phyloP scores from a whole-genome alignment of 257 asterid species.

The Fraxinus americana region DNA sequence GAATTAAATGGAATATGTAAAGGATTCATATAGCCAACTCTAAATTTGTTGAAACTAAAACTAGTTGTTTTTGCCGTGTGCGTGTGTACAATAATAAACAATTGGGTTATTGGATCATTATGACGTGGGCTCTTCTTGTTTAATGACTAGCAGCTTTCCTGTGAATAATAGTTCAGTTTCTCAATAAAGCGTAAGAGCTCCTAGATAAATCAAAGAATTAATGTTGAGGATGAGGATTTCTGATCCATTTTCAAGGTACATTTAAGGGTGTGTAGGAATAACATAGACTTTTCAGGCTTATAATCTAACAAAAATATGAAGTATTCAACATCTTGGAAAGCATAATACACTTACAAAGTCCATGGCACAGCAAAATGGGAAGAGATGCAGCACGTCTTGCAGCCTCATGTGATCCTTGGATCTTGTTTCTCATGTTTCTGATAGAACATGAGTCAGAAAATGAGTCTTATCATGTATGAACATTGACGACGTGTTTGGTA shows the following conservation, averaged over 20 bases:
- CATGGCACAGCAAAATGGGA: slow-evolving; percentile 90
- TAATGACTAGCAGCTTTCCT: not conserved
- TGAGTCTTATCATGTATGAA: not conserved
- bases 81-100: not conserved
- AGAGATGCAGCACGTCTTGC: slow-evolving; percentile 87
- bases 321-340: not conserved
- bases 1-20: not conserved
- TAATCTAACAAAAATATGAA: not conserved
- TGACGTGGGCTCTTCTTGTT: not conserved
- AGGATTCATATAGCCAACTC: not conserved
- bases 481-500: not conserved
- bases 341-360: slow-evolving; percentile 60
- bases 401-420: slow-evolving; percentile 84
- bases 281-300: not conserved
- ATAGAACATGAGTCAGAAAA: slow-evolving; percentile 8
- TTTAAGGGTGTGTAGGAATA: not conserved
- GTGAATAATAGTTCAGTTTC: not conserved
- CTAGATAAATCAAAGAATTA: not conserved
- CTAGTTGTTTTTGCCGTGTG: no score
- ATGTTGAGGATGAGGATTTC: not conserved
- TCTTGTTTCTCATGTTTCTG: slow-evolving; percentile 74
- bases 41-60: not conserved
- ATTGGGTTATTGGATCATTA: not conserved
- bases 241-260: not conserved
- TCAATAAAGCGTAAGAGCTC: not conserved